Conservation (phyloP, 169 alveolate species). For the Eimeria sp. region DNA sequence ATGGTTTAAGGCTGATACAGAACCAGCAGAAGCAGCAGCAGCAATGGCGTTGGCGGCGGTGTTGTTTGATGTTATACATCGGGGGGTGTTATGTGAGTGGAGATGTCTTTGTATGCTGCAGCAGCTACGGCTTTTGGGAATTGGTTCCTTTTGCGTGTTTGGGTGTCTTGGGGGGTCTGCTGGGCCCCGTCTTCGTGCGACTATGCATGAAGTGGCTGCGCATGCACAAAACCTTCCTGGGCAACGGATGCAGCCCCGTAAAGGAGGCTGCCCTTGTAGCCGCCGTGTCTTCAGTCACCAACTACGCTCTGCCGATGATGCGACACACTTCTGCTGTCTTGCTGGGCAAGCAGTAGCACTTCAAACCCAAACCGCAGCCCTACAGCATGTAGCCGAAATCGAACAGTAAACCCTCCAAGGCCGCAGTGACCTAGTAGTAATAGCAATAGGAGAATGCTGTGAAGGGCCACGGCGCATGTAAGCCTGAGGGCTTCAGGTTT, state of each 20-base stretch:
- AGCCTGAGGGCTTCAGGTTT: slow-evolving; percentile 7
- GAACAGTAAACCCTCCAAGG: background rate
- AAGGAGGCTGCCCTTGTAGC: slow-evolving; percentile 68
- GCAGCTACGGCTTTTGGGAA: slow-evolving; percentile 70
- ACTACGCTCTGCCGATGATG: slow-evolving; percentile 71
- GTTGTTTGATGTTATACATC: too few relatives aligned
- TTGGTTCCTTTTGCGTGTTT: slow-evolving; percentile 78
- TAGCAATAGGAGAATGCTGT: background rate
- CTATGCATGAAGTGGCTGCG: slow-evolving; percentile 75
- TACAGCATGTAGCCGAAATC: background rate
- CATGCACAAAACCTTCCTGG: background rate
- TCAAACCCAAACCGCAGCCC: background rate
- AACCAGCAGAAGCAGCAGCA: background rate
- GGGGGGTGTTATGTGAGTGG: background rate
- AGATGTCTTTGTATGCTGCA: background rate
- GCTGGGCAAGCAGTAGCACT: slow-evolving; percentile 56
- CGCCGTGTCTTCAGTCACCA: slow-evolving; percentile 52
- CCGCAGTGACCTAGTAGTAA: background rate
- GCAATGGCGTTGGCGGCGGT: background rate
- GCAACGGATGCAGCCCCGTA: slow-evolving; percentile 58
- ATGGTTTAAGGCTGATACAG: background rate
- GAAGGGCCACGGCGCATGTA: background rate
- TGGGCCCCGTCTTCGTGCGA: slow-evolving; percentile 83
- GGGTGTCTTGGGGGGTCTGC: slow-evolving; percentile 83
- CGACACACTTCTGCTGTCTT: slow-evolving; percentile 69